Conservation (phyloP, 495 filamentous ascomycete species). For the Parmelia sp. region DNA sequence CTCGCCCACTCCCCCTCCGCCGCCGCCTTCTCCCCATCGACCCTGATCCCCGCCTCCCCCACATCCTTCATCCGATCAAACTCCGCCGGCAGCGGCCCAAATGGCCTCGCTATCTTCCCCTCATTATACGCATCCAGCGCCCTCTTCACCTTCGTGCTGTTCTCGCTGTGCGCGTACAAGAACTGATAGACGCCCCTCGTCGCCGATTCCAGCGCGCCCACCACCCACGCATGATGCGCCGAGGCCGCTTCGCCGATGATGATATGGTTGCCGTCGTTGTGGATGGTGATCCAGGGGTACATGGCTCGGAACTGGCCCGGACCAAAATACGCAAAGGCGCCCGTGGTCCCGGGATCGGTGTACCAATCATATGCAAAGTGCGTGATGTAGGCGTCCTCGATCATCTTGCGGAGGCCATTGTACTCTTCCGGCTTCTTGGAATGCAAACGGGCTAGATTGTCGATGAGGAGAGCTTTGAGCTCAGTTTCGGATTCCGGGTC, state of each 20-base stretch:
- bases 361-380: slow-evolving; percentile 37
- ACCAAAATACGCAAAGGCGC: slow-evolving; percentile 43
- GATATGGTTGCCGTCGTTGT: slow-evolving; percentile 31
- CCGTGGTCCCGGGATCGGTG: slow-evolving; percentile 33
- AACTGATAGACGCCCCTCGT: slow-evolving; percentile 24
- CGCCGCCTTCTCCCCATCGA: background rate
- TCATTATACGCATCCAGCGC: slow-evolving; percentile 17
- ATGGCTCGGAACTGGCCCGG: slow-evolving; percentile 38
- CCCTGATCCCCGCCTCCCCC: slow-evolving; percentile 1
- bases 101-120: slow-evolving; percentile 4
- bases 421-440: background rate
- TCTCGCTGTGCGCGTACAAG: slow-evolving; percentile 11
- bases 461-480: slow-evolving; percentile 29
- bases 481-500: slow-evolving; percentile 19
- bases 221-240: slow-evolving; percentile 26
- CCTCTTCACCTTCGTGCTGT: background rate
- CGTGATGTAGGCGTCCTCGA: slow-evolving; percentile 23
- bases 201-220: slow-evolving; percentile 22
- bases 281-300: slow-evolving; percentile 25
- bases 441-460: slow-evolving; percentile 26
- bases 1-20: slow-evolving; percentile 18
- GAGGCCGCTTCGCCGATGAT: slow-evolving; percentile 26
- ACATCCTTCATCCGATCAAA: slow-evolving; percentile 22
- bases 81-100: slow-evolving; percentile 18
- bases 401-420: slow-evolving; percentile 9